These are phyloP conservation scores for Penicillium carneum DNA, from an alignment of 2,329 filamentous ascomycete genomes.

Conservation along the genomic window DNA sequence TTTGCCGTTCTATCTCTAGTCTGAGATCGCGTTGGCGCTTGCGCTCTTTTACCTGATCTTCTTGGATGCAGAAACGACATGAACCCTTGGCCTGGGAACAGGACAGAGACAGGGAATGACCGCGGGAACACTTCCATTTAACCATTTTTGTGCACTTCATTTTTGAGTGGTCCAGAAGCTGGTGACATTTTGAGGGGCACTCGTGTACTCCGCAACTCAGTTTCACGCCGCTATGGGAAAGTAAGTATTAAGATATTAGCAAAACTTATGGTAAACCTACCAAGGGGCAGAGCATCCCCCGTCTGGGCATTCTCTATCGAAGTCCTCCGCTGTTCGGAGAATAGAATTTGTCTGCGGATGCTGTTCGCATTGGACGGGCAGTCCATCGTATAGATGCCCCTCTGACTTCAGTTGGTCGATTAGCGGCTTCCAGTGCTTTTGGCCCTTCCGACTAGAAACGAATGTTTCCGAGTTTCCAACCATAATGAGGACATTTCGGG, in stretches of 20 bases:
- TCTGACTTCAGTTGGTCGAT: conserved; percentile 63
- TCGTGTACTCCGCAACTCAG: conserved; percentile 66
- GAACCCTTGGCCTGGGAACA: conserved; percentile 54
- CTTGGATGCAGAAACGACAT: conserved; percentile 62
- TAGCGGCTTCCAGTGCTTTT: conserved; percentile 64
- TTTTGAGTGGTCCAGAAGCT: conserved; percentile 64
- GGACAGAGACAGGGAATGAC: conserved; percentile 58
- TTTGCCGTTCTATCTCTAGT: conserved; percentile 49
- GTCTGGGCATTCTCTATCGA: conserved; percentile 69
- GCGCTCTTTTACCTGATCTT: conserved; percentile 57
- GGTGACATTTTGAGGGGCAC: conserved; percentile 70
- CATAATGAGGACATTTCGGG: conserved; percentile 70
- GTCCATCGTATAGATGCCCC: conserved; percentile 64
- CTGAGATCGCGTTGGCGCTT: conserved; percentile 59
- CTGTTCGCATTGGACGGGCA: conserved; percentile 67
- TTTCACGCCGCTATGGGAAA: conserved; percentile 46
- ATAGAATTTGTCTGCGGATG: conserved; percentile 62
- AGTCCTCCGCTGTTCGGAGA: conserved; percentile 62
- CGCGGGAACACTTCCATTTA: conserved; percentile 58
- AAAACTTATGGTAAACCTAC: conserved; percentile 46
- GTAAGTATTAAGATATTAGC: background rate
- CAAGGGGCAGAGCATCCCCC: conserved; percentile 72
- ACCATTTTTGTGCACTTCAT: conserved; percentile 58
- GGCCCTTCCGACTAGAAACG: conserved; percentile 64
- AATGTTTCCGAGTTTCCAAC: conserved; percentile 75